Evolutionary conservation across 2,329 filamentous ascomycete genomes (phyloP), one percentile per base, ranked within the genome.

Genomic region (Nothophoma quercina): DNA sequence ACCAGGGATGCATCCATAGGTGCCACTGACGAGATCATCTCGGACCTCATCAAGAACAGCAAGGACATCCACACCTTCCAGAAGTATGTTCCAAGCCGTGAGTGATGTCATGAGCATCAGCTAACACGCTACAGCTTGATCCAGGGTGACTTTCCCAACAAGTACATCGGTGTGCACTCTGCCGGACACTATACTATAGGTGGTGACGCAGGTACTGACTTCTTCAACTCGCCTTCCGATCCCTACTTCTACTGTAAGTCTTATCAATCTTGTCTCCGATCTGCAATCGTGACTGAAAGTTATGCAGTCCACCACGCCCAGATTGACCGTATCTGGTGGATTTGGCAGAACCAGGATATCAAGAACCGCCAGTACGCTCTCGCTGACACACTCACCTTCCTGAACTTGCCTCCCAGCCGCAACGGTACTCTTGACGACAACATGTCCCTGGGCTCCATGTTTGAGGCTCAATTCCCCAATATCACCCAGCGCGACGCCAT

Each of bases 291-390:
- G 2, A 3, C 36, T 49, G 15, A 49, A 6, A 13, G 4, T 1
- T 1, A 6, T 3, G 2, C n/a, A 49, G 45, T 78, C 26, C 79
- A 81, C 56, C 79, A 82, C 51, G 72, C 72, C 2, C 75, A 76
- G 67, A 77, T 82, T 21, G 80, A 82, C 57, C 71, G 79, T 2
- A 62, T 74, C 2, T 83, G 74, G 68, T 80, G 77, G 77, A 79
- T 77, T 12, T 83, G 80, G 80, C 79, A 83, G 64, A 79, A 77
- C 51, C 64, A 75, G 38, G 73, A 80, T 40, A 59, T 72, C 29
- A 58, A 64, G 39, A 67, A 68, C 10, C 69, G 79, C 12, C 68
- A 68, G 45, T 65, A 74, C 41, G 69, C 65, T 22, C 73, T 82
- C 47, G 68, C 63, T 3, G 79, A 77, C 1, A 81, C 78, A 4